These are phyloP conservation scores for Stentor roeselii DNA, from an alignment of 73 alveolate genomes.

Conservation along the genomic window DNA sequence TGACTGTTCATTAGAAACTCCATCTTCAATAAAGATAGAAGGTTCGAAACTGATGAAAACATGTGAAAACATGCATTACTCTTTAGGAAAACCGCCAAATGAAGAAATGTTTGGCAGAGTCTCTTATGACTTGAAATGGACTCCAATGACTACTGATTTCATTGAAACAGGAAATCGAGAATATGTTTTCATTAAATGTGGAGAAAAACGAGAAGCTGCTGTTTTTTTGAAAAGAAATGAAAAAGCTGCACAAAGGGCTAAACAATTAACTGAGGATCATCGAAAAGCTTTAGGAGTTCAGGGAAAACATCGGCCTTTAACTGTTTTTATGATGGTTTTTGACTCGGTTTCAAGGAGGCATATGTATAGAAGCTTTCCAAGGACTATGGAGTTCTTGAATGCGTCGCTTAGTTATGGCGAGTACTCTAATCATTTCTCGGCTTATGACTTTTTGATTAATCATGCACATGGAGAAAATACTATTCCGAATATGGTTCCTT, in stretches of 20 bases:
- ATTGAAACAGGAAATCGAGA: background rate
- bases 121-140: background rate
- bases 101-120: background rate
- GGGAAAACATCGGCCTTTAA: background rate
- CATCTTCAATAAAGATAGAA: background rate
- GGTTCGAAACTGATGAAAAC: background rate
- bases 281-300: background rate
- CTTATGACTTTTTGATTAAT: conserved; percentile 12
- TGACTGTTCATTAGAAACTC: background rate
- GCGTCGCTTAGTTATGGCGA: background rate
- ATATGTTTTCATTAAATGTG: conserved; percentile 4
- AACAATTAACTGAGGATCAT: background rate
- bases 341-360: conserved; percentile 1
- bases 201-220: background rate
- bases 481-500: conserved; percentile 10
- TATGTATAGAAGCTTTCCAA: conserved; percentile 4
- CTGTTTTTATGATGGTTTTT: conserved; percentile 6
- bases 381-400: background rate
- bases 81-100: background rate
- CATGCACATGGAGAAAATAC: conserved; percentile 22
- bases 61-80: background rate
- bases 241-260: background rate
- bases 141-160: background rate
- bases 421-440: background rate
- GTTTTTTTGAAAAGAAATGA: background rate